Conservation (phyloP, 2,329 filamentous ascomycete species). For the Phialophora tarda region DNA sequence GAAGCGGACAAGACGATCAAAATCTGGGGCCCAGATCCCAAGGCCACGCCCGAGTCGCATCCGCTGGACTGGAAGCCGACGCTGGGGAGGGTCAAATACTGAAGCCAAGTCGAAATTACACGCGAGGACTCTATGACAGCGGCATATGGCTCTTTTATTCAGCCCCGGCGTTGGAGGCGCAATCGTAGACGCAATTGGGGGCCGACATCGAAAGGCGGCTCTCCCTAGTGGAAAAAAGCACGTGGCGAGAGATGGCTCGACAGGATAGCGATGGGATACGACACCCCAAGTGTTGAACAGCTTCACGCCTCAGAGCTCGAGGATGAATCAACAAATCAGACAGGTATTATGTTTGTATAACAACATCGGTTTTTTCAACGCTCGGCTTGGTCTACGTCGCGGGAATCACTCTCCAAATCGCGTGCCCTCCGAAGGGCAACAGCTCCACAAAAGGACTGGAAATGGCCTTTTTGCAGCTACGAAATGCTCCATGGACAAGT, state of each 20-base stretch:
- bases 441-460: too few relatives aligned
- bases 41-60: conserved; percentile 87
- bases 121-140: background rate
- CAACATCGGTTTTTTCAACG: background rate
- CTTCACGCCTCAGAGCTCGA: background rate
- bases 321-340: background rate
- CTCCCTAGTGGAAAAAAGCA: too few relatives aligned
- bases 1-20: conserved; percentile 99
- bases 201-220: background rate
- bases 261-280: background rate
- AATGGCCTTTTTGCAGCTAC: too few relatives aligned
- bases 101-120: conserved; percentile 7
- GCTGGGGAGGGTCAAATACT: conserved; percentile 76
- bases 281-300: background rate
- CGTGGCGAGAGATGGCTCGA: background rate
- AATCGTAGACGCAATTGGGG: background rate
- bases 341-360: background rate
- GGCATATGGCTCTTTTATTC: conserved; percentile 4
- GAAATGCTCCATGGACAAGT: too few relatives aligned
- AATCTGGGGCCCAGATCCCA: conserved; percentile 93
- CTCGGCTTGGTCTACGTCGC: background rate
- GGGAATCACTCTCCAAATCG: too few relatives aligned
- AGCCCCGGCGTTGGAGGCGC: conserved; percentile 28
- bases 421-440: too few relatives aligned
- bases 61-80: conserved; percentile 91